phyloP scores from a whole-genome alignment of 371 early-diverging fungal genomes.

The Saksenaea oblongispora region DNA sequence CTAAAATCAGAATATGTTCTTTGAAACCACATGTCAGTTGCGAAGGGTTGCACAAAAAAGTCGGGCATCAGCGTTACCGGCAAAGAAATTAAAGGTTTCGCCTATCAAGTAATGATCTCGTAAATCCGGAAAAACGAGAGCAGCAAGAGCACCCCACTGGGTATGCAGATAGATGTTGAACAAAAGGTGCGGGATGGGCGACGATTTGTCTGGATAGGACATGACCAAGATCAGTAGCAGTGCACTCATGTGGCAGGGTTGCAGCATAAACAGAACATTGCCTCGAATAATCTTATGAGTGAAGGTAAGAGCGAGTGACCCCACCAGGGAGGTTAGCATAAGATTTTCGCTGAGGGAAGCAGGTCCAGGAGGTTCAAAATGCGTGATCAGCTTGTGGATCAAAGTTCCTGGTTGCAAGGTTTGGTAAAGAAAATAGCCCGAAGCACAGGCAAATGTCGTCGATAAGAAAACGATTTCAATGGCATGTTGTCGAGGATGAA shows the following conservation, averaged over 20 bases:
- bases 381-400: constrained; percentile 26
- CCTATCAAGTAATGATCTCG: constrained; percentile 53
- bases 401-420: constrained; percentile 47
- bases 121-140: constrained; percentile 59
- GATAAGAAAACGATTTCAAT: constrained; percentile 58
- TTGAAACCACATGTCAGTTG: constrained; percentile 1
- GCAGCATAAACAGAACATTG: constrained; percentile 56
- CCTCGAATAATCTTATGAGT: constrained; percentile 52
- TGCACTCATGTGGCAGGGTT: constrained; percentile 69
- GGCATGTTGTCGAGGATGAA: constrained; percentile 60
- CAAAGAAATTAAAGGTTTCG: constrained; percentile 63
- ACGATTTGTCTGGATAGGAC: constrained; percentile 41
- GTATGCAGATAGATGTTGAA: constrained; percentile 66
- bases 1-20: constrained; percentile 59
- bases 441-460: constrained; percentile 39
- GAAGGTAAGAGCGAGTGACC: constrained; percentile 46
- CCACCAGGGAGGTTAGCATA: constrained; percentile 35
- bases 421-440: constrained; percentile 40
- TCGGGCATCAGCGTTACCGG: constrained; percentile 38
- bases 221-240: constrained; percentile 52
- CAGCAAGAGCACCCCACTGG: constrained; percentile 64
- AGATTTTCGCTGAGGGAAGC: constrained; percentile 44
- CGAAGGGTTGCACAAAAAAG: constrained; percentile 1
- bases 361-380: constrained; percentile 36
- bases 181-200: constrained; percentile 44